A percentile compares a stretch with the other conserved stretches of the same genome.
phyloP scores from a whole-genome alignment of 2,329 filamentous ascomycete genomes.

The Elsinoe ampelina region DNA sequence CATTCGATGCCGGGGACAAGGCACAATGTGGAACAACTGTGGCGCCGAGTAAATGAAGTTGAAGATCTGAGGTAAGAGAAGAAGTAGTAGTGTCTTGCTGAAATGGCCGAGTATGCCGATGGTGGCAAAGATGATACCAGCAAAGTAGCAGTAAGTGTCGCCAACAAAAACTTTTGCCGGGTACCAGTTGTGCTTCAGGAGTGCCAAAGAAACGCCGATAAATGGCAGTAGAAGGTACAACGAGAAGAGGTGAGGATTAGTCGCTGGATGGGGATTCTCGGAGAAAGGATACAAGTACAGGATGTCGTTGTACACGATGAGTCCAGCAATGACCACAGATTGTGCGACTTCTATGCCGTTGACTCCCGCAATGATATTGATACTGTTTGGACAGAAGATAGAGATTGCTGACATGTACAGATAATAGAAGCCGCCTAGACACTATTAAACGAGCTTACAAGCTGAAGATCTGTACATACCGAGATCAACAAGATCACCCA shows the following conservation, averaged over 20 bases:
- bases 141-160: slow-evolving; percentile 99
- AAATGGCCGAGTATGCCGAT: slow-evolving; percentile 96
- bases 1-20: slow-evolving; percentile 85
- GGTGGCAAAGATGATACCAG: slow-evolving; percentile 96
- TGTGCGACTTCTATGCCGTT: slow-evolving; percentile 97
- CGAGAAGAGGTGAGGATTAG: slow-evolving; percentile 91
- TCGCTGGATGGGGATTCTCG: slow-evolving; percentile 82
- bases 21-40: slow-evolving; percentile 81
- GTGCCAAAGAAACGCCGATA: slow-evolving; percentile 78
- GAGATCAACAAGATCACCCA: slow-evolving; percentile 79
- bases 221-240: slow-evolving; percentile 92
- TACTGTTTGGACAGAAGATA: slow-evolving; percentile 97
- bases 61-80: slow-evolving; percentile 89
- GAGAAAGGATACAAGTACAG: slow-evolving; percentile 61
- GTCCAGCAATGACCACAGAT: slow-evolving; percentile 76
- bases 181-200: slow-evolving; percentile 91
- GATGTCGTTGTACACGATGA: slow-evolving; percentile 77
- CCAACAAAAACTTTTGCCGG: slow-evolving; percentile 92
- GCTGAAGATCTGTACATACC: slow-evolving; percentile 26
- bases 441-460: not conserved
- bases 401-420: slow-evolving; percentile 91
- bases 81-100: slow-evolving; percentile 85
- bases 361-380: slow-evolving; percentile 99
- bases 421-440: slow-evolving; percentile 59
- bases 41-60: slow-evolving; percentile 93